Evolutionary conservation across 768 basidiomycete species (phyloP), one percentile per base, ranked within the genome.

Genomic region (Calocybe gangraenosa): DNA sequence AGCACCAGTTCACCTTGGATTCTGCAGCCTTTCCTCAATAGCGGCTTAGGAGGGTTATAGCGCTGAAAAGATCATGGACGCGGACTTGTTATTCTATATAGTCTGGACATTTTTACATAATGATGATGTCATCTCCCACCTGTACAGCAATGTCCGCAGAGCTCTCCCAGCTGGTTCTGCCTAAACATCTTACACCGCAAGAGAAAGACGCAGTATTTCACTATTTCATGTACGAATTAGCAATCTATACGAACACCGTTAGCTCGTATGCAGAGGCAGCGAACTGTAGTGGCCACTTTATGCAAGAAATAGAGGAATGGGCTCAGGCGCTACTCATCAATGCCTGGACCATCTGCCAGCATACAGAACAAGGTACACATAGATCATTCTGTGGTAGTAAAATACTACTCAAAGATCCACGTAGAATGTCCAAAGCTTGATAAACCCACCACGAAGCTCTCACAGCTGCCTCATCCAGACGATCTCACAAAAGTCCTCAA

Each of bases 401-500:
- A 35, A 18, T n/a, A 14, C 14, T 35, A 35, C 21, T 13, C 20
- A 22, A 8, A 21, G 5, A 13, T 19, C 19, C 28, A 18, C 13
- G 10, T 15, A 74, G 72, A 64, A 40, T 73, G 73, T 47, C 76
- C 76, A 3, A 50, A 42, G 33, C 58, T 79, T 2, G 71, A 71
- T 34, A 62, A 66, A 14, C 54, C 75, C 4, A 71, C 63, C 7
- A 58, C 50, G 1, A 65, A 67, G 36, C 60, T 78, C 3, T 63
- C 66, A 6, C 52, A 54, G 2, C 60, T 77, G 14, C 75, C 76
- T 1, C 37, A 63, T 11, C 31, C 54, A 32, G 55, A 67, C 17
- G 57, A 71, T 44, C 48, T 79, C 42, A 45, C 62, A 37, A 65
- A 71, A 54, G 59, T 80, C 53, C 53, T 79, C 42, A 74, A 75